phyloP scores from a whole-genome alignment of 2,329 filamentous ascomycete genomes.

The Colletotrichum zoysiae region DNA sequence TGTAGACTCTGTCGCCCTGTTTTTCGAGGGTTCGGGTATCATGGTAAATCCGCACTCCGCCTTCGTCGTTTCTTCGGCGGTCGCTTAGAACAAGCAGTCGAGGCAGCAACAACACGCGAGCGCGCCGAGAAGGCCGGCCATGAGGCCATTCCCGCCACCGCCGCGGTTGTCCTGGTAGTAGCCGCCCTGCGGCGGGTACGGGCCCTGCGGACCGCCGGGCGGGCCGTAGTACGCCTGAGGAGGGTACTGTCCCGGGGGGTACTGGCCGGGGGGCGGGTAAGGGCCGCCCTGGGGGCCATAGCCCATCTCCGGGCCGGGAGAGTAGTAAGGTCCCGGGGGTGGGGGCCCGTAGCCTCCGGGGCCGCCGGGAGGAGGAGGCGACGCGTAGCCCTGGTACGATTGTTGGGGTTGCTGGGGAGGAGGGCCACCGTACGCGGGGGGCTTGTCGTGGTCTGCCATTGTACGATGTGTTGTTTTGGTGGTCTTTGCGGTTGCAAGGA shows the following conservation, averaged over 20 bases:
- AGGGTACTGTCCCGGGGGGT: constrained; percentile 49
- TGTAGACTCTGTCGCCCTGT: background rate
- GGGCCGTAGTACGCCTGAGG: constrained; percentile 41
- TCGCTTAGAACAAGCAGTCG: constrained; percentile 65
- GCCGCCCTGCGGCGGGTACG: constrained; percentile 46
- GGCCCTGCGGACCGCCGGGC: constrained; percentile 44
- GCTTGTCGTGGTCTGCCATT: constrained; percentile 63
- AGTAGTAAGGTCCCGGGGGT: constrained; percentile 50
- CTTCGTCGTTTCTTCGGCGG: background rate
- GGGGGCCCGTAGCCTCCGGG: constrained; percentile 42
- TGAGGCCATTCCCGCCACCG: constrained; percentile 51
- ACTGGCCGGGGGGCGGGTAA: constrained; percentile 48
- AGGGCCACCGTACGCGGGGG: constrained; percentile 61
- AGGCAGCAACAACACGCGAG: constrained; percentile 71
- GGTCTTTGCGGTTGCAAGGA: background rate
- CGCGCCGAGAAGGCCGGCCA: constrained; percentile 63
- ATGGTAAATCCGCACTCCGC: background rate
- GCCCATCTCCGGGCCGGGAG: constrained; percentile 57
- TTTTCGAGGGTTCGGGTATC: constrained; percentile 26
- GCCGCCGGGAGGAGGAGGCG: constrained; percentile 49
- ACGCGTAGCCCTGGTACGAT: constrained; percentile 59
- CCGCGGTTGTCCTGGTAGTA: constrained; percentile 49
- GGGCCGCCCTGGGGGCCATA: constrained; percentile 54
- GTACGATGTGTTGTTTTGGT: constrained; percentile 1
- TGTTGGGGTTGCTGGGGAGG: constrained; percentile 56